Evolutionary conservation across 306 rosid species (phyloP).

Genomic region (Rosa persica): DNA sequence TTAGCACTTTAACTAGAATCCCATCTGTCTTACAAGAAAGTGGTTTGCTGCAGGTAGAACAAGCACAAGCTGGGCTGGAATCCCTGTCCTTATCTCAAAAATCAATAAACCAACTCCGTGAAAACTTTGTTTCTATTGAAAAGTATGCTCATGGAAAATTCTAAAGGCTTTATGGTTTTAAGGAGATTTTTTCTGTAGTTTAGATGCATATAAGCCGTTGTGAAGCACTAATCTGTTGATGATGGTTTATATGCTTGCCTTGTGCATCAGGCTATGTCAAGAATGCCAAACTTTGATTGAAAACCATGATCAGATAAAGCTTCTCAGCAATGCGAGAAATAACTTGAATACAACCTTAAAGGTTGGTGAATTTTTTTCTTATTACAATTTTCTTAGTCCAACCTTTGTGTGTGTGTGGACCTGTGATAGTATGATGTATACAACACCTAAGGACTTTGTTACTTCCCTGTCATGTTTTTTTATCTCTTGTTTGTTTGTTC

Average conservation of each 20-base stretch:
- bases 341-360: slow-evolving; percentile 90
- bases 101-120: slow-evolving; percentile 73
- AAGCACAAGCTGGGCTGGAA: slow-evolving; percentile 82
- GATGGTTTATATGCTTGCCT: slow-evolving; percentile 34
- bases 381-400: background rate
- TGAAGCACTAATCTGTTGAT: background rate
- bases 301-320: slow-evolving; percentile 97
- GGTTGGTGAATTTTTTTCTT: slow-evolving; percentile 44
- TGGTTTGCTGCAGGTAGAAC: slow-evolving; percentile 74
- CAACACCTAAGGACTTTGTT: background rate
- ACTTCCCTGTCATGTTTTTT: background rate
- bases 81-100: slow-evolving; percentile 71
- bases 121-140: slow-evolving; percentile 84
- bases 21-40: slow-evolving; percentile 22
- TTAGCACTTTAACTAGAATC: slow-evolving; percentile 5
- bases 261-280: slow-evolving; percentile 71
- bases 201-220: background rate
- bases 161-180: slow-evolving; percentile 20
- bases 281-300: slow-evolving; percentile 96
- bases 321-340: slow-evolving; percentile 97
- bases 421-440: background rate
- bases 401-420: slow-evolving; percentile 1
- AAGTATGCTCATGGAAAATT: slow-evolving; percentile 57
- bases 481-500: background rate
- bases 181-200: slow-evolving; percentile 10